phyloP scores from a whole-genome alignment of 305 asterid species.

The Solanum hybrid region DNA sequence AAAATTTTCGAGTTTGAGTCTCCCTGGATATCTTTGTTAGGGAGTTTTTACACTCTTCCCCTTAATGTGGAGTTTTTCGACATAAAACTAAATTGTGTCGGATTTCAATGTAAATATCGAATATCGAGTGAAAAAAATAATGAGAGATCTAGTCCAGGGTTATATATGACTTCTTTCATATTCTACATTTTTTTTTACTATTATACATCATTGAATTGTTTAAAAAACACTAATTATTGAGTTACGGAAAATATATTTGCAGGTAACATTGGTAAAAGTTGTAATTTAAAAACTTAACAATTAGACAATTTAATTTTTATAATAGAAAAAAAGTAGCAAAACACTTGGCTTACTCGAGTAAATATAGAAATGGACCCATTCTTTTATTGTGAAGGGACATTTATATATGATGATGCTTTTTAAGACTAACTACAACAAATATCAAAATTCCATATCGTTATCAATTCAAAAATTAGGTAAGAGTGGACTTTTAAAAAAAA shows the following conservation, averaged over 20 bases:
- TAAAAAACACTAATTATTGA: background rate
- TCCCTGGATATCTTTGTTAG: too few species aligned
- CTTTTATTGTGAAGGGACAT: background rate
- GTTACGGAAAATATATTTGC: background rate
- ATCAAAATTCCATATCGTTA: background rate
- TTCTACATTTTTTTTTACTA: background rate
- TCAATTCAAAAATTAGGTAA: background rate
- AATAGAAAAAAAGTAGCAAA: background rate
- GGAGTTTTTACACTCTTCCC: background rate
- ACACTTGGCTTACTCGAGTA: background rate
- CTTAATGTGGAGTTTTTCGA: background rate
- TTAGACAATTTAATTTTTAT: background rate
- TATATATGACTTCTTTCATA: background rate
- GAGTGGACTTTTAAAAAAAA: background rate
- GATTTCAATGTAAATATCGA: fast-evolving
- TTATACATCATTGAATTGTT: background rate
- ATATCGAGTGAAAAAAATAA: too few species aligned
- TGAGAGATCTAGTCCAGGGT: background rate
- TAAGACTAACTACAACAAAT: background rate
- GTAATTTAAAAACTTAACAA: background rate
- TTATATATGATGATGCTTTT: background rate
- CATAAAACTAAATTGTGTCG: too few species aligned
- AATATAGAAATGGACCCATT: background rate
- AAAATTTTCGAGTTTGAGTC: fast-evolving
- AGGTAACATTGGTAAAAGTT: background rate